Evolutionary conservation across 2,329 filamentous ascomycete genomes (phyloP).

Genomic region (Cladosporium sp.): DNA sequence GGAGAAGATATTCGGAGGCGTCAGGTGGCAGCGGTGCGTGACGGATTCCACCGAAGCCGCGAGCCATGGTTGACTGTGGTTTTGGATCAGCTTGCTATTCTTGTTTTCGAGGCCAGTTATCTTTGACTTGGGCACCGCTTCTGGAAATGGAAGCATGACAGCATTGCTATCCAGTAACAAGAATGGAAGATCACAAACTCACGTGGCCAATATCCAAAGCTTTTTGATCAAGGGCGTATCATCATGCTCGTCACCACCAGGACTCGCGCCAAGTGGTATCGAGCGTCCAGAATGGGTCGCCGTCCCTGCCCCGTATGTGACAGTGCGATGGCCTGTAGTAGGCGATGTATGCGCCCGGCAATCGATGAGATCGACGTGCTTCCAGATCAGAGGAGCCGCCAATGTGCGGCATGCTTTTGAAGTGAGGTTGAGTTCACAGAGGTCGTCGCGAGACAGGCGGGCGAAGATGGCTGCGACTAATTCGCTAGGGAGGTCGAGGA

Average conservation of each 20-base stretch:
- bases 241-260: slow-evolving; percentile 37
- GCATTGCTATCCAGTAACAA: background rate
- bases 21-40: slow-evolving; percentile 49
- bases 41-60: slow-evolving; percentile 46
- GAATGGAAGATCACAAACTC: slow-evolving; percentile 21
- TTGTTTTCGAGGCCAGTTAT: background rate
- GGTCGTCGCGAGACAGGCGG: slow-evolving; percentile 34
- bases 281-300: slow-evolving; percentile 16
- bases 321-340: background rate
- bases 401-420: slow-evolving; percentile 40
- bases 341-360: slow-evolving; percentile 30
- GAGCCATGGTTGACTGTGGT: slow-evolving; percentile 40
- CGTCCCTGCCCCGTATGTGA: slow-evolving; percentile 20
- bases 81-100: background rate
- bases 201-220: slow-evolving; percentile 44
- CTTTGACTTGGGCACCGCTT: background rate
- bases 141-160: background rate
- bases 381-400: slow-evolving; percentile 43
- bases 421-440: slow-evolving; percentile 37
- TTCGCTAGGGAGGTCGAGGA: slow-evolving; percentile 41
- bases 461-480: slow-evolving; percentile 43
- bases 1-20: slow-evolving; percentile 46
- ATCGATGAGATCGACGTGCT: slow-evolving; percentile 43
- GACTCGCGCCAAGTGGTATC: slow-evolving; percentile 8
- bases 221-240: slow-evolving; percentile 48